Evolutionary conservation across 2,329 filamentous ascomycete genomes (phyloP).

Genomic region (Exophiala spinifera): DNA sequence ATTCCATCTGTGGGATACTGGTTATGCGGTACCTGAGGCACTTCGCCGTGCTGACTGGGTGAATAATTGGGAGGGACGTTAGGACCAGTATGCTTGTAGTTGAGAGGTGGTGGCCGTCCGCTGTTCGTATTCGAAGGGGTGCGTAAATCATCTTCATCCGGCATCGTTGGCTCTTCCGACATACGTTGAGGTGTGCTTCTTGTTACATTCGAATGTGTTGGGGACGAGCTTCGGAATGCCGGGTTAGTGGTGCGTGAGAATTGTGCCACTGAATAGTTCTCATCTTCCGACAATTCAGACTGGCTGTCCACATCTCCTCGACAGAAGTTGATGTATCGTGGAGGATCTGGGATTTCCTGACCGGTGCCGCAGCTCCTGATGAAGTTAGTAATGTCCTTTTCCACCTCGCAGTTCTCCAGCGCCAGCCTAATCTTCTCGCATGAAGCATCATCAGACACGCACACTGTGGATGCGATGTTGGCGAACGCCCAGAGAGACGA

Average conservation of each 20-base stretch:
- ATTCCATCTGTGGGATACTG: slow-evolving; percentile 93
- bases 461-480: slow-evolving; percentile 94
- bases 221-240: slow-evolving; percentile 90
- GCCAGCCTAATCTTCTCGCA: slow-evolving; percentile 95
- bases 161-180: slow-evolving; percentile 22
- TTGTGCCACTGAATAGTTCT: slow-evolving; percentile 90
- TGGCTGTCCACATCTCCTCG: slow-evolving; percentile 80
- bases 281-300: slow-evolving; percentile 84
- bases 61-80: slow-evolving; percentile 46
- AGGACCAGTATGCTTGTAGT: slow-evolving; percentile 24
- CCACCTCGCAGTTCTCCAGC: slow-evolving; percentile 91
- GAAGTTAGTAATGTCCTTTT: slow-evolving; percentile 87
- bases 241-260: slow-evolving; percentile 95
- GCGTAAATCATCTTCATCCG: slow-evolving; percentile 18
- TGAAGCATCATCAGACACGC: slow-evolving; percentile 92
- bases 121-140: slow-evolving; percentile 26
- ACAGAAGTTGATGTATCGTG: slow-evolving; percentile 98
- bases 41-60: slow-evolving; percentile 61
- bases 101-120: slow-evolving; percentile 27
- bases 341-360: slow-evolving; percentile 94
- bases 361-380: slow-evolving; percentile 87
- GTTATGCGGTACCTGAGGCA: slow-evolving; percentile 76
- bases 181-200: slow-evolving; percentile 18
- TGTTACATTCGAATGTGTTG: slow-evolving; percentile 79
- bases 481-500: slow-evolving; percentile 97